Percentiles rank a stretch among this genome's conserved stretches.
These are phyloP conservation scores for Pochonia chlamydosporia DNA, from an alignment of 2,329 filamentous ascomycete genomes.

Conservation along the genomic window DNA sequence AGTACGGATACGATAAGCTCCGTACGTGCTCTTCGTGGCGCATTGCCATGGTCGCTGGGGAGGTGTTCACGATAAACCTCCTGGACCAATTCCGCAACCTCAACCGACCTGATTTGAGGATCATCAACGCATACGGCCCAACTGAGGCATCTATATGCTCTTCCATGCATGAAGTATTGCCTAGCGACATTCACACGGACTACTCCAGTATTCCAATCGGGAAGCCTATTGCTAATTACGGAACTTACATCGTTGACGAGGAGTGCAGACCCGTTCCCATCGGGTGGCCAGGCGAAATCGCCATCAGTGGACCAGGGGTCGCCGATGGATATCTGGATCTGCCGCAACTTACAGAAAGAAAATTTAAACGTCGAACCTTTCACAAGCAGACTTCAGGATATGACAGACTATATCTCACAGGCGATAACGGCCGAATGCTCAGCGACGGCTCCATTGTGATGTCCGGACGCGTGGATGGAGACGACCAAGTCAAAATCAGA, in stretches of 20 bases:
- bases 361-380: background rate
- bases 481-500: conserved; percentile 39
- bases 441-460: conserved; percentile 27
- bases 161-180: background rate
- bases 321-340: conserved; percentile 30
- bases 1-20: conserved; percentile 11
- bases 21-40: conserved; percentile 12
- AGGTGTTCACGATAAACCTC: conserved; percentile 15
- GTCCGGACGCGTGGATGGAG: conserved; percentile 31
- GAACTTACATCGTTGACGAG: conserved; percentile 34
- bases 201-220: background rate
- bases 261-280: conserved; percentile 12
- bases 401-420: conserved; percentile 10
- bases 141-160: conserved; percentile 15
- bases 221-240: conserved; percentile 18
- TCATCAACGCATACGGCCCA: conserved; percentile 22
- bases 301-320: conserved; percentile 30
- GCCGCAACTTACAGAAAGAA: conserved; percentile 9
- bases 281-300: conserved; percentile 12
- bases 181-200: background rate
- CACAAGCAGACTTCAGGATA: background rate
- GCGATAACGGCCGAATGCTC: conserved; percentile 29
- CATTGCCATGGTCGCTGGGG: conserved; percentile 19
- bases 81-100: conserved; percentile 4
- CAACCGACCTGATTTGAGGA: background rate